These are phyloP conservation scores for Colletotrichum destructivum DNA, from an alignment of 2,329 filamentous ascomycete species.

Conservation along the genomic window DNA sequence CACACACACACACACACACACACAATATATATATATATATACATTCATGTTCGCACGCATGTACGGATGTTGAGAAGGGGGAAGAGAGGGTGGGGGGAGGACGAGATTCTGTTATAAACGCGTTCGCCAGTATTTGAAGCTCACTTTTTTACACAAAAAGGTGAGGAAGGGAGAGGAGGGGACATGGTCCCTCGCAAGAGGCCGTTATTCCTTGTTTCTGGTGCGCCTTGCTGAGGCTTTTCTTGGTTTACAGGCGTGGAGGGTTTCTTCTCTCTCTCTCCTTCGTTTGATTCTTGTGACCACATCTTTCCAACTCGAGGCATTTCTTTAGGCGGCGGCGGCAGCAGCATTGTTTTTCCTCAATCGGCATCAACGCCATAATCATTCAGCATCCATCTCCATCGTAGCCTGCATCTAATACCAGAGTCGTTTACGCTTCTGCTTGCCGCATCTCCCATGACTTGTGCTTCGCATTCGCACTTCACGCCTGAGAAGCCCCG, in stretches of 20 bases:
- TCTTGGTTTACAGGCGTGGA: background rate
- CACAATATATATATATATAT: too few relatives aligned
- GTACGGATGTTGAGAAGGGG: too few relatives aligned
- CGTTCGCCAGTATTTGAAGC: background rate
- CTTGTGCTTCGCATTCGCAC: background rate
- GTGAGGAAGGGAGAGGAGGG: background rate
- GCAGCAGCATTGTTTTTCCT: constrained; percentile 6
- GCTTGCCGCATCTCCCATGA: background rate
- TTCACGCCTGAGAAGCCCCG: constrained; percentile 25
- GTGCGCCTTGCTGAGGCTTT: background rate
- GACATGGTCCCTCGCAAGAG: constrained; percentile 32
- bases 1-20: too few relatives aligned
- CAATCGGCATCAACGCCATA: constrained; percentile 15
- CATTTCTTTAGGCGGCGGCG: constrained; percentile 3
- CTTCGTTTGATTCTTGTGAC: background rate
- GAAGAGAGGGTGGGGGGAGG: background rate
- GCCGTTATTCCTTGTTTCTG: constrained; percentile 7
- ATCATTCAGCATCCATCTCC: background rate
- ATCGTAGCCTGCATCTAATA: constrained; percentile 11
- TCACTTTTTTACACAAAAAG: background rate
- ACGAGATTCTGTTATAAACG: background rate
- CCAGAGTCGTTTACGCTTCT: background rate
- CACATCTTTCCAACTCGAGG: background rate
- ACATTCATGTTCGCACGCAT: too few relatives aligned
- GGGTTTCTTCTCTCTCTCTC: background rate